A percentile compares a stretch with the other conserved stretches of the same genome.
phyloP scores from a whole-genome alignment of 2,329 filamentous ascomycete genomes.

The Diplodia scrobiculata region DNA sequence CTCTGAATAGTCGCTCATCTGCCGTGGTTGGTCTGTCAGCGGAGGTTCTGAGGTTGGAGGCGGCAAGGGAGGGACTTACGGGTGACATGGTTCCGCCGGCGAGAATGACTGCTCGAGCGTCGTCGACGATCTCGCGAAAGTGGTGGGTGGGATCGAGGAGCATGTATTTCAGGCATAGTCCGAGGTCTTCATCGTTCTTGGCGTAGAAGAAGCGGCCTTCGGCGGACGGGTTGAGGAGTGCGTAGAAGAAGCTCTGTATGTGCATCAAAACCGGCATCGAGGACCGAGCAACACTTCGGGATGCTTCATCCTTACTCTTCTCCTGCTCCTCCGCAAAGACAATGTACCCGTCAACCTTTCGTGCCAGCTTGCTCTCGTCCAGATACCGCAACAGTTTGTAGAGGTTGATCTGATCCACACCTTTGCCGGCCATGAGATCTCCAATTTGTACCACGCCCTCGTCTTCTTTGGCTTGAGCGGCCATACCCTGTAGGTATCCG shows the following conservation, averaged over 20 bases:
- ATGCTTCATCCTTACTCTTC: constrained; percentile 30
- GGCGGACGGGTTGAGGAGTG: constrained; percentile 80
- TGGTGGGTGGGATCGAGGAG: constrained; percentile 88
- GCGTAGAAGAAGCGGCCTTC: constrained; percentile 64
- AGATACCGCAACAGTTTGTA: constrained; percentile 86
- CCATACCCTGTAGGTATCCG: constrained; percentile 64
- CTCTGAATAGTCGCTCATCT: constrained; percentile 82
- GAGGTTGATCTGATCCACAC: constrained; percentile 92
- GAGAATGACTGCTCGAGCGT: constrained; percentile 82
- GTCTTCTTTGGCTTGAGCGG: constrained; percentile 43
- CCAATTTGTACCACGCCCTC: constrained; percentile 72
- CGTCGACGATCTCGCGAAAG: constrained; percentile 82
- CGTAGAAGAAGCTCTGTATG: constrained; percentile 69
- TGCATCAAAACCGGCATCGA: constrained; percentile 61
- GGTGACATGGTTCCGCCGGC: constrained; percentile 98
- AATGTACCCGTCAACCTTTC: constrained; percentile 90
- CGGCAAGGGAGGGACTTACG: constrained; percentile 42
- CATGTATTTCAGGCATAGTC: constrained; percentile 68
- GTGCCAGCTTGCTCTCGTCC: constrained; percentile 86
- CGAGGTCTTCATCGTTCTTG: constrained; percentile 46
- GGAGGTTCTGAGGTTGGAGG: not conserved
- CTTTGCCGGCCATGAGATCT: constrained; percentile 76
- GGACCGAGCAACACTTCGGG: constrained; percentile 26
- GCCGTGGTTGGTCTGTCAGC: not conserved
- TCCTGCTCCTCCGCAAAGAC: constrained; percentile 59